Percentiles rank a stretch among this genome's conserved stretches.
These are phyloP conservation scores for Musa beccarii DNA, from an alignment of 176 grass and related monocot species.

Conservation along the genomic window DNA sequence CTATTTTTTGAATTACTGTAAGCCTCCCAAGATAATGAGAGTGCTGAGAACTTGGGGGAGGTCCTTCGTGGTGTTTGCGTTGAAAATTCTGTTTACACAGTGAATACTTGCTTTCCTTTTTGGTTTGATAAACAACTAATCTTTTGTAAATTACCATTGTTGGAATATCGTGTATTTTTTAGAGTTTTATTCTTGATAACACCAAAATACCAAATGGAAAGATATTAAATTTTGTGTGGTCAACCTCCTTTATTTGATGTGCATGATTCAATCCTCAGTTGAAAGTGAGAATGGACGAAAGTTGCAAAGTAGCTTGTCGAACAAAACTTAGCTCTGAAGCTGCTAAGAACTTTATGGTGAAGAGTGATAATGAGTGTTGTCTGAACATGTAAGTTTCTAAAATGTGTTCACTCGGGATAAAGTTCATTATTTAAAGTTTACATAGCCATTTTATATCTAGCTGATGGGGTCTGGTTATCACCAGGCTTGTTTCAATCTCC, in stretches of 20 bases:
- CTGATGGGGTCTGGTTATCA: background rate
- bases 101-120: conserved; percentile 13
- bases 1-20: conserved; percentile 69
- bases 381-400: conserved; percentile 55
- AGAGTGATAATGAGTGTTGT: conserved; percentile 67
- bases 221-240: background rate
- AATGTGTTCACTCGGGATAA: background rate
- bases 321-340: conserved; percentile 44
- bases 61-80: conserved; percentile 65
- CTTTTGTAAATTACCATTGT: background rate
- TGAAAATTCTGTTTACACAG: conserved; percentile 64
- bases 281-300: conserved; percentile 63
- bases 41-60: conserved; percentile 68
- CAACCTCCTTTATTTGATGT: background rate
- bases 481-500: background rate
- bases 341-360: conserved; percentile 66
- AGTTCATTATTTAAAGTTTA: background rate
- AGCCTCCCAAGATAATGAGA: conserved; percentile 53
- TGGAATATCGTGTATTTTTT: background rate
- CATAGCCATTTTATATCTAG: background rate
- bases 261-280: conserved; percentile 30
- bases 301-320: conserved; percentile 52
- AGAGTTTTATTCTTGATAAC: background rate
- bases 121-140: background rate
- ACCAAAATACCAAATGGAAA: background rate